Evolutionary conservation across 169 alveolate genomes (phyloP).

Genomic region (Toxoplasma gondii): DNA sequence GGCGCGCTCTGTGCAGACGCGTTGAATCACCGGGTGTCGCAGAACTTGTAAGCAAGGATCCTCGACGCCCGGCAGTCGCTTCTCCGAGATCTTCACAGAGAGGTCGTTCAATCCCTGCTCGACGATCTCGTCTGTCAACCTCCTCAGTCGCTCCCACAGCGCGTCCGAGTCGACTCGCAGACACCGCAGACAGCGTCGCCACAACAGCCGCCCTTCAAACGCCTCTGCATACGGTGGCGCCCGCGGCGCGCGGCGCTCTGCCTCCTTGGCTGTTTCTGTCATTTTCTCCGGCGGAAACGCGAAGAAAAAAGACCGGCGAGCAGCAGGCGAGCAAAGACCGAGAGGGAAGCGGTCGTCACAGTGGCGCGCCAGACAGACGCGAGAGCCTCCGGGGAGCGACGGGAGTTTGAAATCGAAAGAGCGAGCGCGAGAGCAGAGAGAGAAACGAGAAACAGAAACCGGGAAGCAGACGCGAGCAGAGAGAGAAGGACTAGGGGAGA

Average conservation of each 20-base stretch:
- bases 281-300: background rate
- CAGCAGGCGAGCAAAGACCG: too few species aligned
- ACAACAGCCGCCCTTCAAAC: background rate
- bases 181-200: conserved; percentile 1
- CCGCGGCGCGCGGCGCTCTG: too few species aligned
- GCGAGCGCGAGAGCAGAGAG: too few species aligned
- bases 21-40: background rate
- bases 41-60: background rate
- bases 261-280: background rate
- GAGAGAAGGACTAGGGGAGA: too few species aligned
- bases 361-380: too few species aligned
- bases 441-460: too few species aligned
- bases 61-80: background rate
- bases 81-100: background rate
- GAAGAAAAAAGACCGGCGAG: too few species aligned
- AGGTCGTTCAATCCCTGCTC: background rate
- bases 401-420: too few species aligned
- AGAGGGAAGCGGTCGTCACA: too few species aligned
- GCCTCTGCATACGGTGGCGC: too few species aligned
- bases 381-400: too few species aligned
- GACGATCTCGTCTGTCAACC: background rate
- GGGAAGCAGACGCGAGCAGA: too few species aligned
- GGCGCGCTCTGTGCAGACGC: background rate
- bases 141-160: background rate
- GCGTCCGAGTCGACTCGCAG: background rate